Evolutionary conservation across 2,329 filamentous ascomycete genomes (phyloP).

Genomic region (Phialocephala subalpina): DNA sequence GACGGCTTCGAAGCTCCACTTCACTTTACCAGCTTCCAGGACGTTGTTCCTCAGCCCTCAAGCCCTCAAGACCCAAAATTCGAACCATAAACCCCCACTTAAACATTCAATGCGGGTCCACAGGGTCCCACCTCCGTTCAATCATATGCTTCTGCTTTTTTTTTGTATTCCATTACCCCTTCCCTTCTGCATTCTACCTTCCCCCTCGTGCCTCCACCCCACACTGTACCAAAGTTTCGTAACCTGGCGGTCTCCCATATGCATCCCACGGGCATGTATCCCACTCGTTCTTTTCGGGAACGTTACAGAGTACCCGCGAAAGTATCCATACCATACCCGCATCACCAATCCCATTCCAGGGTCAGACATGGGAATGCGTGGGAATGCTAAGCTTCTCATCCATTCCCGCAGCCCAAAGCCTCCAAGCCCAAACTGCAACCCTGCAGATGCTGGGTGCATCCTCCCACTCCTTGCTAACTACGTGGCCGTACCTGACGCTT

Average conservation of each 20-base stretch:
- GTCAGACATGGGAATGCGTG: not conserved
- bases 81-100: constrained; percentile 5
- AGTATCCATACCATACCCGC: not conserved
- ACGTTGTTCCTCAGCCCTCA: not conserved
- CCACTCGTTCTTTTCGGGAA: not conserved
- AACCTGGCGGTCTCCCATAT: too few relatives aligned
- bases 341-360: constrained; percentile 3
- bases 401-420: not conserved
- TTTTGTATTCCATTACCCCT: not conserved
- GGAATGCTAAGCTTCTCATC: not conserved
- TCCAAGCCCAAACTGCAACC: not conserved
- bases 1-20: too few relatives aligned
- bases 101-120: not conserved
- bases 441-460: not conserved
- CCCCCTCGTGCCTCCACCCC: not conserved
- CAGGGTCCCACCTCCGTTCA: constrained; percentile 7
- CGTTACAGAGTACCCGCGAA: not conserved
- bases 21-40: not conserved
- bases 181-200: not conserved
- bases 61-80: not conserved
- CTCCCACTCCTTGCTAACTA: constrained; percentile 21
- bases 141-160: not conserved
- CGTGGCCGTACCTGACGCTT: constrained; percentile 32
- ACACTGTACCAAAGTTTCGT: not conserved
- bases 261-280: not conserved